phyloP scores from a whole-genome alignment of 1,284 basidiomycete species.

The Trametes hirsuta region DNA sequence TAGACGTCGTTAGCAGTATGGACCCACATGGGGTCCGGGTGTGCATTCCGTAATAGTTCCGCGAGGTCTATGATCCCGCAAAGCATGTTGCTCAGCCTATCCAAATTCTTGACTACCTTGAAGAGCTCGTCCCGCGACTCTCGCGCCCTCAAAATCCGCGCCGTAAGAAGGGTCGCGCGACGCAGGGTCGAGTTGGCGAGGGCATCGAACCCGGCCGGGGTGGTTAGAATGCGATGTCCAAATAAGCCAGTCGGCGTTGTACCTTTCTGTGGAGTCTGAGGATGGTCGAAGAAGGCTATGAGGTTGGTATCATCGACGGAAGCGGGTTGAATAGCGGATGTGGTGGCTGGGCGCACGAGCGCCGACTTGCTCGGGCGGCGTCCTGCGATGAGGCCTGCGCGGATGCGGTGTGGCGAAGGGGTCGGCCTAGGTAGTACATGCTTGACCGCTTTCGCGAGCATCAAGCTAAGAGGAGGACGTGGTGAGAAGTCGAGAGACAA shows the following conservation, averaged over 20 bases:
- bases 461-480: conserved; percentile 38
- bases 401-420: conserved; percentile 45
- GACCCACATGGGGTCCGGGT: conserved; percentile 87
- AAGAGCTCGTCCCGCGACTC: conserved; percentile 73
- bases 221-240: conserved; percentile 62
- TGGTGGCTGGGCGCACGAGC: conserved; percentile 32
- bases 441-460: conserved; percentile 55
- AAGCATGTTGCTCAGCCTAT: conserved; percentile 92
- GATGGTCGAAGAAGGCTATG: conserved; percentile 72
- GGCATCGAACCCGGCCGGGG: conserved; percentile 62
- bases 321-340: conserved; percentile 50
- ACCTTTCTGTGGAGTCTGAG: conserved; percentile 41
- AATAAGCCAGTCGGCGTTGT: conserved; percentile 72
- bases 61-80: conserved; percentile 97
- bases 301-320: conserved; percentile 66
- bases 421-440: conserved; percentile 44
- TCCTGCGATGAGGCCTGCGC: conserved; percentile 44
- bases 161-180: conserved; percentile 75
- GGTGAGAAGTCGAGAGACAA: conserved; percentile 12
- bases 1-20: conserved; percentile 88
- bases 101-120: conserved; percentile 91
- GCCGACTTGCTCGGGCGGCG: conserved; percentile 26
- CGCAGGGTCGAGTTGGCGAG: conserved; percentile 73
- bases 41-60: conserved; percentile 91
- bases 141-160: conserved; percentile 69